Conservation (phyloP, 2,329 filamentous ascomycete species). For the Zasmidium cellare region DNA sequence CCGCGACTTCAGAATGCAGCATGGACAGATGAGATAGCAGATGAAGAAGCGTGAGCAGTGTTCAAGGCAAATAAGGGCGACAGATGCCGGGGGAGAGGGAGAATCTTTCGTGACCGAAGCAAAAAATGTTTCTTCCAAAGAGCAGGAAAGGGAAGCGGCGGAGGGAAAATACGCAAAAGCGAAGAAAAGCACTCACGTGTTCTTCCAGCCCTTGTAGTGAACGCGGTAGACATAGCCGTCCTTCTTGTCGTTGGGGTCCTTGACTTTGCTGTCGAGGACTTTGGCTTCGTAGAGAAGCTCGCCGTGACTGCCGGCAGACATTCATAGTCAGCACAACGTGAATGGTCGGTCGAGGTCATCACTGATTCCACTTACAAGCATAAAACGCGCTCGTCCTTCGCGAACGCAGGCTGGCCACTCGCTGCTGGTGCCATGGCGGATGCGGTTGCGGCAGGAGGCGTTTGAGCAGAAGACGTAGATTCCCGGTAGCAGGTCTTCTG, state of each 20-base stretch:
- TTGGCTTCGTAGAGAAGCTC: conserved; percentile 98
- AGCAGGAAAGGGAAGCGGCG: neutral
- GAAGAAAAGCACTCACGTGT: conserved; percentile 64
- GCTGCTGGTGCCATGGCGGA: conserved; percentile 22
- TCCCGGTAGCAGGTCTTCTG: neutral
- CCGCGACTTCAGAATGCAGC: neutral
- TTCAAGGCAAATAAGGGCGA: no score
- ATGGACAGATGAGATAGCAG: no score
- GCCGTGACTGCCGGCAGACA: conserved; percentile 44
- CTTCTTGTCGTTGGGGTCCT: conserved; percentile 65
- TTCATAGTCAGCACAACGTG: neutral
- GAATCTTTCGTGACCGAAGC: neutral
- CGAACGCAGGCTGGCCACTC: conserved; percentile 46
- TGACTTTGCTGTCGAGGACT: conserved; percentile 73
- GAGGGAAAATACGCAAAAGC: neutral
- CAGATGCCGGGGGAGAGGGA: no score
- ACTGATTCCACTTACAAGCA: conserved; percentile 87
- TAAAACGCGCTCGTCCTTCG: conserved; percentile 84
- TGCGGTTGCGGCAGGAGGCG: neutral
- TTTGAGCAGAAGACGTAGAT: neutral
- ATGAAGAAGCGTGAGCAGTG: no score
- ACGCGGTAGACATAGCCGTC: conserved; percentile 84
- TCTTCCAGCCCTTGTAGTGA: conserved; percentile 99
- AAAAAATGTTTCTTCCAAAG: neutral
- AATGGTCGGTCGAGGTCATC: conserved; percentile 72